A percentile compares a stretch with the other conserved stretches of the same genome.
Evolutionary conservation across 129 eudicot species (phyloP).

Genomic region (Rutidosis leptorrhynchoides): DNA sequence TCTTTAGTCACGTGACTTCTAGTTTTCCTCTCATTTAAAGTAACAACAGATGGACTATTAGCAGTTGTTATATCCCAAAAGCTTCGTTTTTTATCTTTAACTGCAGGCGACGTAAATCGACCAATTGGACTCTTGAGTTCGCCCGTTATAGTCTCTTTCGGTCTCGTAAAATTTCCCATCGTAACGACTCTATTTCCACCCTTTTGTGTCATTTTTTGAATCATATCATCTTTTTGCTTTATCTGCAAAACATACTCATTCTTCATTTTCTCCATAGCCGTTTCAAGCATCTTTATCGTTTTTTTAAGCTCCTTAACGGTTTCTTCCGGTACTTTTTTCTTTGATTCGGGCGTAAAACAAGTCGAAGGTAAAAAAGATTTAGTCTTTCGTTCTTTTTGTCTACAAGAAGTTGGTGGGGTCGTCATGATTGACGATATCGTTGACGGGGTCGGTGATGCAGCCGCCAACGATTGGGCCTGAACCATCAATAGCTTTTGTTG

Average conservation of each 20-base stretch:
- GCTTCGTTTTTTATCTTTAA: constrained; percentile 66
- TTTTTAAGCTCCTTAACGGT: constrained; percentile 46
- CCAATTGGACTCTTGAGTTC: constrained; percentile 61
- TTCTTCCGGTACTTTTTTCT: constrained; percentile 51
- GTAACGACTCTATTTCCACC: constrained; percentile 37
- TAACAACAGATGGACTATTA: constrained; percentile 66
- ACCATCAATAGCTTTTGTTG: constrained; percentile 60
- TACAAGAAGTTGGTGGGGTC: constrained; percentile 52
- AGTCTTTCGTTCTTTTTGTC: constrained; percentile 48
- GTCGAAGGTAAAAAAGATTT: constrained; percentile 49
- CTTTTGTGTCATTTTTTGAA: constrained; percentile 53
- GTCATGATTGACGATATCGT: constrained; percentile 51
- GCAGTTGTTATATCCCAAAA: constrained; percentile 88
- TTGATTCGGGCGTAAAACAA: constrained; percentile 67
- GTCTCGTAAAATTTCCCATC: constrained; percentile 42
- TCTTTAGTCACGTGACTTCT: constrained; percentile 60
- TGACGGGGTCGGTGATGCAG: constrained; percentile 66
- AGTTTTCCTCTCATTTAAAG: constrained; percentile 69
- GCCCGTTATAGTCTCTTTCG: constrained; percentile 41
- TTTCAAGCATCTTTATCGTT: constrained; percentile 53
- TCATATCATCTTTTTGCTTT: constrained; percentile 68
- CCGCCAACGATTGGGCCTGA: constrained; percentile 72
- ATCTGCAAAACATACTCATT: constrained; percentile 55
- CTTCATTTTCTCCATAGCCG: constrained; percentile 66
- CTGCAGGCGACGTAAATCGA: constrained; percentile 65